phyloP scores from a whole-genome alignment of 2,329 filamentous ascomycete species.

The Alternaria sp. region DNA sequence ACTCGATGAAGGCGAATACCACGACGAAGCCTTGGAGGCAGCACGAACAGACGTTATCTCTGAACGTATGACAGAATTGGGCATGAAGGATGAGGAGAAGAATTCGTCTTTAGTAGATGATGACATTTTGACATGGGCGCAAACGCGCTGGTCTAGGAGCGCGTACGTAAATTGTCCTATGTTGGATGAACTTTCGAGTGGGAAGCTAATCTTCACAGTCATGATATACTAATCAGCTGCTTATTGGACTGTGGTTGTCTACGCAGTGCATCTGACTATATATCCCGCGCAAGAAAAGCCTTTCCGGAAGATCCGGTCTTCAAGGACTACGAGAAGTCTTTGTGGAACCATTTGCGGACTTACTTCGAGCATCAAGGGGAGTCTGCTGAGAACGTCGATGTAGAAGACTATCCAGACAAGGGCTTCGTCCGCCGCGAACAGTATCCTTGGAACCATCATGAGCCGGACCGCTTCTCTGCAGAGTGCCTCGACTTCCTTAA shows the following conservation, averaged over 20 bases:
- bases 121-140: conserved; percentile 26
- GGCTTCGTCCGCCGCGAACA: conserved; percentile 71
- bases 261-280: conserved; percentile 71
- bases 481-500: conserved; percentile 73
- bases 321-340: conserved; percentile 59
- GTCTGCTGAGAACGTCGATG: conserved; percentile 52
- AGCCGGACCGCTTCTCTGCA: conserved; percentile 63
- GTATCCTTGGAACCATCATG: conserved; percentile 68
- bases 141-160: conserved; percentile 28
- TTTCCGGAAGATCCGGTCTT: conserved; percentile 65
- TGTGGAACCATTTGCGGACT: conserved; percentile 45
- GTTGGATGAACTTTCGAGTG: neutral
- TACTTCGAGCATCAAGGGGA: conserved; percentile 32
- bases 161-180: conserved; percentile 35
- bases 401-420: conserved; percentile 69
- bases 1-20: conserved; percentile 79
- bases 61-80: conserved; percentile 13
- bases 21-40: conserved; percentile 68
- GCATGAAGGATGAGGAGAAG: conserved; percentile 3
- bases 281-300: conserved; percentile 64
- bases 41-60: conserved; percentile 47
- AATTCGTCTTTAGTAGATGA: conserved; percentile 8
- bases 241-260: conserved; percentile 68
- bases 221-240: conserved; percentile 56
- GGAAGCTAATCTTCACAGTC: conserved; percentile 26